Evolutionary conservation across 2,329 filamentous ascomycete species (phyloP), one percentile per base, ranked within the genome.

Genomic region (Akanthomyces muscarius): DNA sequence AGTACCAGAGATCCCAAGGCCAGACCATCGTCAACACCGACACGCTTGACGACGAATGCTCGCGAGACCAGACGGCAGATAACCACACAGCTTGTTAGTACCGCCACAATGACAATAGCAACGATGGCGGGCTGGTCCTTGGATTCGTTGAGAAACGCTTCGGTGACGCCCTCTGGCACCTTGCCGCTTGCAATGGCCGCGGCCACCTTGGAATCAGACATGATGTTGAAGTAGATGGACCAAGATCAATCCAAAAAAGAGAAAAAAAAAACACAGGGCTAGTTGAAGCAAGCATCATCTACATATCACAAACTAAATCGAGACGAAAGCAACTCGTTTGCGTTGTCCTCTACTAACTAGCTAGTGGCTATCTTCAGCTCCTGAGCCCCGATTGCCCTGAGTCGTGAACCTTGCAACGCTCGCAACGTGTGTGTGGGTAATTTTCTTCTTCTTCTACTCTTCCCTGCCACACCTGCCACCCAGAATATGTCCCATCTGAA

Each of bases 21-120:
- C 44, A 79, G 65, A 2, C 64, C 67, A 68, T 79, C 77, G 41
- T 79, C 77, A 18, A 75, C 48, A 1, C 77, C 77, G 42, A 78
- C 72, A 2, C 72, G 71, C 41, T 72, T 72, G 8, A 77, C 69
- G 8, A 79, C 66, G 14, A 75, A 72, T 7, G 70, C 65, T 48
- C 78, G 70, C 2, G 77, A 76, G 28, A 71, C 64, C 36, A 75
- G 66, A 23, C 77, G 70, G 8, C 70, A 67, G 1, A 72, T 63
- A 0, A 79, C 75, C 21, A 79, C 57, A 0, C 75, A 48, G 51
- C 69, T 69, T 1, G 76, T 73, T 45, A 79, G 23, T 16, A 68
- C 68, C 1, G 73, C 70, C 36, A 80, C 71, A 56, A 77, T 68
- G 21, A 77, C 70, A 41, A 78, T 78, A 1, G 74, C 77, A 5